Base-by-base conservation (phyloP, 2,329 filamentous ascomycete genomes). In the Fusarium incarnatum region DNA sequence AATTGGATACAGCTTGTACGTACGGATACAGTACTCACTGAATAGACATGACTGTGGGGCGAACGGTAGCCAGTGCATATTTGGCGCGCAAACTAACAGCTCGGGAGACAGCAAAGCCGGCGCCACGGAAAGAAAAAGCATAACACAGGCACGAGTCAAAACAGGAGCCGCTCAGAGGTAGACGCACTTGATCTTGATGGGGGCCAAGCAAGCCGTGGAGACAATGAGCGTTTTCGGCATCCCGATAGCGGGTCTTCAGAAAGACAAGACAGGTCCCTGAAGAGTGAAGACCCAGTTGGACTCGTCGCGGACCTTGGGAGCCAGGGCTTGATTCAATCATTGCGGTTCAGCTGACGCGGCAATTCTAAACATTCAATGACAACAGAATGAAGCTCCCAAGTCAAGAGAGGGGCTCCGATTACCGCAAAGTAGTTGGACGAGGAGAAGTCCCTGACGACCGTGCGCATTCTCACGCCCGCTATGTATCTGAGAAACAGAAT, bases 31-130 rank as follows among this genome's bases (percentile, higher is more conserved):
- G 53, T 58, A 55, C 64, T 37, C 25, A 60, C 44, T 59, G 20
- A 40, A 55, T 47, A 28, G 47, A 59, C 48, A 64, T 47, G 42
- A 34, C 48, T 56, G 68, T 41, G 66, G 68, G 71, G 72, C 59
- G 27, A 56, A 57, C 59, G 55, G 56, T 59, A 70, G 55, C 52
- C 48, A 63, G 70, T 65, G 60, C 67, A 48, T 61, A 40, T 60
- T 41, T 71, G 71, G 73, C 69, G 71, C 56, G 50, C 48, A 64
- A 64, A 49, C 60, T 75, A 74, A 59, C 65, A 70, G 28, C 47
- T 67, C 73, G 73, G 73, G 70, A 73, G 52, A 55, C 52, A 60
- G 56, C 62, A 58, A 70, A 72, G 70, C 73, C 73, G 73, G 68
- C 63, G 66, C 70, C 70, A 74, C 68, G 58, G 64, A 64, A 60